A percentile compares a stretch with the other conserved stretches of the same genome.
These are phyloP conservation scores for Nothophaeocryptopus gaeumannii DNA, from an alignment of 2,329 filamentous ascomycete genomes.

Conservation along the genomic window DNA sequence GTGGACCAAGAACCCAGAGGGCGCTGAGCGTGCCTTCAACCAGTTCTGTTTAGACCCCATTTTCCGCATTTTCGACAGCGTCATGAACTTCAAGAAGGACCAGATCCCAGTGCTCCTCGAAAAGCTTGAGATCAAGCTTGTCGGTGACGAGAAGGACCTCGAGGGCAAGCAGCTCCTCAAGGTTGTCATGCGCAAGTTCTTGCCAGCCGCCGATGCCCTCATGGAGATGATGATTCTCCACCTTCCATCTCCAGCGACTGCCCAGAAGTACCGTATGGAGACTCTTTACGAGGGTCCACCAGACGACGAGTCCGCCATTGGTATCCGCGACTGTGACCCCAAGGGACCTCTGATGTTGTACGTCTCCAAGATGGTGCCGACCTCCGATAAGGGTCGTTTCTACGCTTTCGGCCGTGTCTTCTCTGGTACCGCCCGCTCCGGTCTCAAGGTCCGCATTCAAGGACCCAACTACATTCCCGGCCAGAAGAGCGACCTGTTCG, in stretches of 20 bases:
- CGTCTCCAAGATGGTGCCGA: constrained; percentile 99
- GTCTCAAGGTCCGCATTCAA: constrained; percentile 99
- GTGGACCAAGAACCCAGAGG: constrained; percentile 94
- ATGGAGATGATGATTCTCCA: constrained; percentile 99
- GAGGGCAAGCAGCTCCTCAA: constrained; percentile 98
- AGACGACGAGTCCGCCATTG: constrained; percentile 89
- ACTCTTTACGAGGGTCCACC: constrained; percentile 96
- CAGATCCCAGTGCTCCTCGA: constrained; percentile 77
- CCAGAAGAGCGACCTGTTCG: constrained; percentile 97
- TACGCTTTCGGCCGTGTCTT: constrained; percentile 99
- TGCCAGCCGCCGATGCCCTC: constrained; percentile 95
- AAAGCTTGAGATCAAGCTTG: constrained; percentile 95
- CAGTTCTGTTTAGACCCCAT: constrained; percentile 99
- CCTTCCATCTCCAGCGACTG: constrained; percentile 90
- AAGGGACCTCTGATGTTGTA: constrained; percentile 99
- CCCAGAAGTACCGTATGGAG: constrained; percentile 97
- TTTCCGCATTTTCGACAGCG: constrained; percentile 94
- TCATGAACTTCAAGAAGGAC: constrained; percentile 99
- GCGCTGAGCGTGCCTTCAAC: constrained; percentile 98
- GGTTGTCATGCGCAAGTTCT: constrained; percentile 97
- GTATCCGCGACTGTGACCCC: constrained; percentile 97
- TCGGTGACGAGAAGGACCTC: constrained; percentile 79
- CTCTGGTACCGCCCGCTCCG: constrained; percentile 94
- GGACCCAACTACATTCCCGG: constrained; percentile 97
- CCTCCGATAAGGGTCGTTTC: constrained; percentile 99